Base-by-base conservation (phyloP, 441 rosid species). In the Pelargonium myrrhifolium region DNA sequence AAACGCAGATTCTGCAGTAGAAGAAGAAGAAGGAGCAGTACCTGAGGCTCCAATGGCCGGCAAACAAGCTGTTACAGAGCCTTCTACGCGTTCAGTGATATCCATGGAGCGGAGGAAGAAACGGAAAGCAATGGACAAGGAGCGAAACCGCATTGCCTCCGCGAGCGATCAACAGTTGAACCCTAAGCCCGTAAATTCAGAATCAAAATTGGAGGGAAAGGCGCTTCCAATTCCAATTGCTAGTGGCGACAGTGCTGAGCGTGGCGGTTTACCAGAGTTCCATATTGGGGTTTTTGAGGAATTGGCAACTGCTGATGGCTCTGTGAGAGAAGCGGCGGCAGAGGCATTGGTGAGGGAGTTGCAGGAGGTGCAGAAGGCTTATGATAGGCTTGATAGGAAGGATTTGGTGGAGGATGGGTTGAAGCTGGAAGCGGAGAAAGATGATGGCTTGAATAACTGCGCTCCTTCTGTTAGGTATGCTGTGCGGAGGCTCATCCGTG, bases 381-480 rank as follows among this genome's bases (percentile, higher is more conserved):
- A 86, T 70, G 87, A 87, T 69, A 67, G 67, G 72, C 69, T 84
- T 0, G 83, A 79, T 45, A 77, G 78, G 67, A 84, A 86, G 79
- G 90, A 80, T 8, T 62, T 78, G 72, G 77, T 79, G 17, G 84
- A 82, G 11, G 77, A 83, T 43, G 88, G 83, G 10, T 71, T 82
- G 75, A 86, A 86, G 77, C 76, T 92, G 75, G 97, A 94, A 76
- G 98, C 99, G 22, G 85, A 87, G 65, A 94, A 86, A 72, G 86
- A 92, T 74, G 97, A 88, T 65, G 98, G 99, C 17, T 81, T 94
- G 78, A 80, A 85, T 75, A 73, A 83, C 58, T 89, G 96, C 73
- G 97, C 94, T 0, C 96, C 98, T 3, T 87, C 93, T 47, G 53
- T 94, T 31, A 81, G 97, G 77, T 92, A 94, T 68, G 94, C 98